These are phyloP conservation scores for Exophiala alcalophila DNA, from an alignment of 2,329 filamentous ascomycete species.

Conservation along the genomic window DNA sequence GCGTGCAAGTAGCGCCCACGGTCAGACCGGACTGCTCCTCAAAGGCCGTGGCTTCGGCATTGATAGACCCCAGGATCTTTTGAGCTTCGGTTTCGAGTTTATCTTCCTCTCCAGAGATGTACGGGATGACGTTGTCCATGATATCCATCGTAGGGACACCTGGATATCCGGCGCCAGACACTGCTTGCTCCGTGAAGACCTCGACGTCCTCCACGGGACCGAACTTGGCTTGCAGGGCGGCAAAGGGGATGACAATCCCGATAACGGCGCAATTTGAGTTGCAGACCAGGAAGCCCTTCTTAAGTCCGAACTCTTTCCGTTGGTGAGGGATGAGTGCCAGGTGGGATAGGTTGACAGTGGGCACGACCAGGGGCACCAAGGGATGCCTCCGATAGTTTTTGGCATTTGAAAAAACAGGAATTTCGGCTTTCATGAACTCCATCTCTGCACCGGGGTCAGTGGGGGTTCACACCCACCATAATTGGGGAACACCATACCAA, in stretches of 20 bases:
- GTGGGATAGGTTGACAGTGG: conserved; percentile 88
- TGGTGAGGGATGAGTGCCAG: conserved; percentile 88
- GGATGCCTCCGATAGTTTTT: conserved; percentile 95
- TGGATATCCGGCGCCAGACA: conserved; percentile 75
- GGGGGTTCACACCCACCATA: neutral
- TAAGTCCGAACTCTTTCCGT: conserved; percentile 65
- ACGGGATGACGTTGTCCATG: conserved; percentile 92
- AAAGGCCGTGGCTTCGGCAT: conserved; percentile 69
- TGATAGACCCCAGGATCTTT: conserved; percentile 83
- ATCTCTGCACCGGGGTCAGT: conserved; percentile 59
- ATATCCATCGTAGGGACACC: conserved; percentile 88
- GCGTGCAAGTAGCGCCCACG: conserved; percentile 85
- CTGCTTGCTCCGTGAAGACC: conserved; percentile 91
- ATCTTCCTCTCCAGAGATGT: conserved; percentile 89
- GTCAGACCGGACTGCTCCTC: conserved; percentile 69
- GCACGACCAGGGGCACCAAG: conserved; percentile 86
- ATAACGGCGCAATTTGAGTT: conserved; percentile 99
- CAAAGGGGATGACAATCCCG: conserved; percentile 90
- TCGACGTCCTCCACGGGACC: conserved; percentile 73
- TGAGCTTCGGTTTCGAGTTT: conserved; percentile 93
- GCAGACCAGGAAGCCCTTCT: conserved; percentile 90
- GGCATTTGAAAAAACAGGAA: conserved; percentile 94
- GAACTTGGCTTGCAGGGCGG: conserved; percentile 81
- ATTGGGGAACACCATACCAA: conserved; percentile 57
- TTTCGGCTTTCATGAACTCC: conserved; percentile 82